phyloP scores from a whole-genome alignment of 129 eudicot genomes.

The Saposhnikovia divaricata region DNA sequence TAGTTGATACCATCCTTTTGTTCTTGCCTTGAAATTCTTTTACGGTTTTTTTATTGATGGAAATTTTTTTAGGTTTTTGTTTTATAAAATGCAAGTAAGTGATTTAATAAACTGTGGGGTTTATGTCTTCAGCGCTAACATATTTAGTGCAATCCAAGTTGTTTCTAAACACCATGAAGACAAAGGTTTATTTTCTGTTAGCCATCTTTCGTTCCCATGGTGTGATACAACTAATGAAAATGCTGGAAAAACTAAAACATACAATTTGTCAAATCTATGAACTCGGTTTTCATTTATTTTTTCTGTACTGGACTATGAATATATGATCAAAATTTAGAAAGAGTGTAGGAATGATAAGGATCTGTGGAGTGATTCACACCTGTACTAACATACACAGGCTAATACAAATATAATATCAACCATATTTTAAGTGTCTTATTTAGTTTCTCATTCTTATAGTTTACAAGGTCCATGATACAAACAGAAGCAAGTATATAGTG shows the following conservation, averaged over 20 bases:
- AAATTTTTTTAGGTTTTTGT: conserved; percentile 3
- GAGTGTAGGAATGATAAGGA: background rate
- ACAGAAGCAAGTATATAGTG: background rate
- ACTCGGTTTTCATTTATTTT: background rate
- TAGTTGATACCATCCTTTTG: conserved; percentile 1
- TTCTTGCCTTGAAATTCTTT: conserved; percentile 14
- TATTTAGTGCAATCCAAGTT: conserved; percentile 61
- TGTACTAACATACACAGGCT: background rate
- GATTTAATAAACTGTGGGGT: conserved; percentile 88
- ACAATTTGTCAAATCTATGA: background rate
- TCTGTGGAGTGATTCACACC: background rate
- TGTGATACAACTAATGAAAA: background rate
- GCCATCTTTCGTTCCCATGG: background rate
- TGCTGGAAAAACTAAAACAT: background rate
- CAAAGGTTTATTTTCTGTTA: conserved; percentile 36
- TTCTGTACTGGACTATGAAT: background rate
- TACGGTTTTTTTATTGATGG: conserved; percentile 1
- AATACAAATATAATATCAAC: background rate
- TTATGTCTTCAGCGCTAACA: conserved; percentile 76
- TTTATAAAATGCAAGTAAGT: conserved; percentile 60
- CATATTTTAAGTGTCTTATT: background rate
- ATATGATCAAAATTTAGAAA: background rate
- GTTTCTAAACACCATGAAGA: conserved; percentile 56
- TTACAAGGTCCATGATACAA: background rate
- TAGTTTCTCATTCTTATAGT: background rate